A percentile compares a stretch with the other conserved stretches of the same genome.
phyloP scores from a whole-genome alignment of 2,329 filamentous ascomycete genomes.

The Cadophora sp. region DNA sequence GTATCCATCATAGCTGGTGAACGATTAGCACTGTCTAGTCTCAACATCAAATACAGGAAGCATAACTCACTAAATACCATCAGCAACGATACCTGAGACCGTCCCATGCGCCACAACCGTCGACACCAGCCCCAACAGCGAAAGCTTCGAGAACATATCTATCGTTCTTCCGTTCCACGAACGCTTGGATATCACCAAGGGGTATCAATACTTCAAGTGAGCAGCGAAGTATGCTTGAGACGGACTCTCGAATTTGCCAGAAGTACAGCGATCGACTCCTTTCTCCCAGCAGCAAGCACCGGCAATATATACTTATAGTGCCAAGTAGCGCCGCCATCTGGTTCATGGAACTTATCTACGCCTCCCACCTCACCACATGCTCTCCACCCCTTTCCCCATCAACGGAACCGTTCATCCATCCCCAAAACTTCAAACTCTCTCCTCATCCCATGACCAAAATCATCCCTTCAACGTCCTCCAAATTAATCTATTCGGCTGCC shows the following conservation, averaged over 20 bases:
- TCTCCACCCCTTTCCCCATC: background rate
- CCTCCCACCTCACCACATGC: background rate
- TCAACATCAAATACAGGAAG: background rate
- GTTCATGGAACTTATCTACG: constrained; percentile 18
- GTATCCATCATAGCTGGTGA: constrained; percentile 45
- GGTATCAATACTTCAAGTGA: background rate
- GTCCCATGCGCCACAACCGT: constrained; percentile 39
- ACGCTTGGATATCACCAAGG: constrained; percentile 9
- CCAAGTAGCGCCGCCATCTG: constrained; percentile 22
- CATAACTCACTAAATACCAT: constrained; percentile 39
- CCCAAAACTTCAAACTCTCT: background rate
- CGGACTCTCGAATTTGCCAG: background rate
- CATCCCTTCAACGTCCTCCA: no score
- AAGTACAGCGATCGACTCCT: background rate
- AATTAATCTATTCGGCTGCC: constrained; percentile 11
- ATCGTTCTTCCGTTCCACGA: background rate
- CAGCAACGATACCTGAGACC: constrained; percentile 39
- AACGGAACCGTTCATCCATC: background rate
- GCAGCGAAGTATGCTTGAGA: background rate
- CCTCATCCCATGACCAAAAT: constrained; percentile 4
- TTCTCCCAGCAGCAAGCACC: background rate
- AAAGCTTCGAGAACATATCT: constrained; percentile 31
- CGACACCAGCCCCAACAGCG: constrained; percentile 32
- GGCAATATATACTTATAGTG: constrained; percentile 29
- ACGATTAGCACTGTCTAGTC: constrained; percentile 4